Evolutionary conservation across 2,329 filamentous ascomycete species (phyloP).

Genomic region (Ophiosphaerella narmari): DNA sequence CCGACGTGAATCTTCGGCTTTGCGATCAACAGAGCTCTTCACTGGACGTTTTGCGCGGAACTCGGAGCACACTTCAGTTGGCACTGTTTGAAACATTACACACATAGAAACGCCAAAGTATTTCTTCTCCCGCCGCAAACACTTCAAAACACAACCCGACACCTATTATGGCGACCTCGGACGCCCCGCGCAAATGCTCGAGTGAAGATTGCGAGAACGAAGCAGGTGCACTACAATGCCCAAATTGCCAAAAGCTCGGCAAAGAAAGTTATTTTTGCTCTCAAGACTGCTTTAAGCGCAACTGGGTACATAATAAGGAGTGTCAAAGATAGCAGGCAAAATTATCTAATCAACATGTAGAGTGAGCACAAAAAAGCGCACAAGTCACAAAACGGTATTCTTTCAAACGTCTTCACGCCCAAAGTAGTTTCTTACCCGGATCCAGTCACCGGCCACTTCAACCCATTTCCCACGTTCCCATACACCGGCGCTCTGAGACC

Average conservation of each 20-base stretch:
- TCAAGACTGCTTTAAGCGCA: conserved; percentile 98
- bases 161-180: conserved; percentile 39
- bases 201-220: conserved; percentile 86
- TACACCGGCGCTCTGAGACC: conserved; percentile 84
- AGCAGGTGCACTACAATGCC: conserved; percentile 85
- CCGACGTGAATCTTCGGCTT: conserved; percentile 16
- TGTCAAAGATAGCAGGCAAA: conserved; percentile 8
- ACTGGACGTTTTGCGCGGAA: conserved; percentile 22
- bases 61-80: conserved; percentile 11
- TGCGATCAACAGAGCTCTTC: conserved; percentile 7
- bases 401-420: conserved; percentile 75
- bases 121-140: not conserved
- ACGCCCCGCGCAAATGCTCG: conserved; percentile 70
- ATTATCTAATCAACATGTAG: conserved; percentile 54
- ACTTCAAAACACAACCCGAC: not conserved
- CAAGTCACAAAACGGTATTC: conserved; percentile 76
- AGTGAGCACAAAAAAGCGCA: conserved; percentile 80
- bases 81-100: not conserved
- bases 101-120: not conserved
- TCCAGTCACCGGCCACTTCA: conserved; percentile 86
- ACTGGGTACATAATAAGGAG: conserved; percentile 73
- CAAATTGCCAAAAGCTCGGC: conserved; percentile 88
- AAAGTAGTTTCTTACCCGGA: conserved; percentile 88
- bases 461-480: conserved; percentile 86
- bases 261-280: conserved; percentile 96